A percentile compares a stretch with the other conserved stretches of the same genome.
Evolutionary conservation across 2,329 filamentous ascomycete species (phyloP).

Genomic region (Claviceps sp.): DNA sequence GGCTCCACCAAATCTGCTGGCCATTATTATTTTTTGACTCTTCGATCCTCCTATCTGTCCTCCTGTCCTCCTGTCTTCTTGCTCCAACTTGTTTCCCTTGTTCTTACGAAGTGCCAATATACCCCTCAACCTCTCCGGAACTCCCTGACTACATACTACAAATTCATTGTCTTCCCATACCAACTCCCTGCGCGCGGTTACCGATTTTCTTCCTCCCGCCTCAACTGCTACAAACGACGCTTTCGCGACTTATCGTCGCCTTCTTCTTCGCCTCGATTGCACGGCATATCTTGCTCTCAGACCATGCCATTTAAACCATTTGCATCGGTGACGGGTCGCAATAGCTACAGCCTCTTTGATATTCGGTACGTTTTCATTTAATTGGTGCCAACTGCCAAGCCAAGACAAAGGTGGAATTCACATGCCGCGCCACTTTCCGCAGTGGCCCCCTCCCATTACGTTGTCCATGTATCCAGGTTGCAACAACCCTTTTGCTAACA

Average conservation of each 20-base stretch:
- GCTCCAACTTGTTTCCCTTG: background rate
- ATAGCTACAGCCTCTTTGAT: constrained; percentile 41
- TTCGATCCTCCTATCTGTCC: background rate
- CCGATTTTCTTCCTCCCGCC: background rate
- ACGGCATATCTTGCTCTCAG: background rate
- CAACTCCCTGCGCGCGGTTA: background rate
- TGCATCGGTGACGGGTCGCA: constrained; percentile 35
- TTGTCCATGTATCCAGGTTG: background rate
- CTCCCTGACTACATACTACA: background rate
- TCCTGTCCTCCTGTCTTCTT: background rate
- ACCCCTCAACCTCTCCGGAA: background rate
- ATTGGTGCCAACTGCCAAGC: background rate
- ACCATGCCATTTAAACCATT: constrained; percentile 46
- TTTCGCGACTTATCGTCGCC: background rate
- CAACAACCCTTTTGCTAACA: background rate
- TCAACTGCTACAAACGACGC: background rate
- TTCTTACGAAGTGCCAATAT: background rate
- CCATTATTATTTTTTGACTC: background rate
- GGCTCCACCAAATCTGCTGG: constrained; percentile 4
- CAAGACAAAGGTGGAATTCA: background rate
- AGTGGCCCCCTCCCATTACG: background rate
- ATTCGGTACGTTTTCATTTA: constrained; percentile 33
- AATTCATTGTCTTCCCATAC: background rate
- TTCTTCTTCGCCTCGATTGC: background rate
- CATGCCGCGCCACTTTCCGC: background rate